phyloP scores from a whole-genome alignment of 164 flowering plant genomes.

The Platanus orientalis region DNA sequence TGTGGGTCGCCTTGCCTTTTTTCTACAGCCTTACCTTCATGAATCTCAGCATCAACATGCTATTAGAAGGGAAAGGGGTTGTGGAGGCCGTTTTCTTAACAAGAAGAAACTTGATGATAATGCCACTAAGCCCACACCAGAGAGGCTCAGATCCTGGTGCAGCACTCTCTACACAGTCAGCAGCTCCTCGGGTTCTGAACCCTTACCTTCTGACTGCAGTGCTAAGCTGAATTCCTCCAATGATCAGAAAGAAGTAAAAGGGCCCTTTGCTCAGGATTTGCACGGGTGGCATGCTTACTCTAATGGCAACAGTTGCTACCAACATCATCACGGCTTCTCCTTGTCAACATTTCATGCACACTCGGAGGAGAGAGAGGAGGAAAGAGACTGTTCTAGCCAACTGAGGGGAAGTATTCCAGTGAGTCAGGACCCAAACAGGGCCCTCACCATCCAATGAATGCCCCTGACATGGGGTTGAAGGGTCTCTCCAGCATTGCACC shows the following conservation, averaged over 20 bases:
- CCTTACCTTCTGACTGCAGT: constrained; percentile 23
- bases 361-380: constrained; percentile 33
- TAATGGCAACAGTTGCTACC: constrained; percentile 23
- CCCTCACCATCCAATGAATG: constrained; percentile 51
- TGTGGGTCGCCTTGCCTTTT: constrained; percentile 3
- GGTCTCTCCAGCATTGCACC: constrained; percentile 18
- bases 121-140: constrained; percentile 19
- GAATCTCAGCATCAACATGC: constrained; percentile 96
- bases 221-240: constrained; percentile 30
- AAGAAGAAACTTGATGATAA: constrained; percentile 54
- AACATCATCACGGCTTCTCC: constrained; percentile 26
- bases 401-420: constrained; percentile 47
- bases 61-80: constrained; percentile 73
- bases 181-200: constrained; percentile 50
- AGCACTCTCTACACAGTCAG: constrained; percentile 25
- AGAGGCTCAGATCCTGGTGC: constrained; percentile 25
- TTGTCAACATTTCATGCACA: constrained; percentile 26
- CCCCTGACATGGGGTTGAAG: background rate
- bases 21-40: constrained; percentile 84
- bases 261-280: constrained; percentile 7
- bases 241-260: constrained; percentile 29
- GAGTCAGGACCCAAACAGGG: constrained; percentile 46
- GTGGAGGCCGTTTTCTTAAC: constrained; percentile 79
- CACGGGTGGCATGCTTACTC: too few species aligned
- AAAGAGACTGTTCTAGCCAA: constrained; percentile 47